Percentiles rank a stretch among this genome's conserved stretches.
Evolutionary conservation across 768 basidiomycete species (phyloP).

Genomic region (Phylloporus scabripes): DNA sequence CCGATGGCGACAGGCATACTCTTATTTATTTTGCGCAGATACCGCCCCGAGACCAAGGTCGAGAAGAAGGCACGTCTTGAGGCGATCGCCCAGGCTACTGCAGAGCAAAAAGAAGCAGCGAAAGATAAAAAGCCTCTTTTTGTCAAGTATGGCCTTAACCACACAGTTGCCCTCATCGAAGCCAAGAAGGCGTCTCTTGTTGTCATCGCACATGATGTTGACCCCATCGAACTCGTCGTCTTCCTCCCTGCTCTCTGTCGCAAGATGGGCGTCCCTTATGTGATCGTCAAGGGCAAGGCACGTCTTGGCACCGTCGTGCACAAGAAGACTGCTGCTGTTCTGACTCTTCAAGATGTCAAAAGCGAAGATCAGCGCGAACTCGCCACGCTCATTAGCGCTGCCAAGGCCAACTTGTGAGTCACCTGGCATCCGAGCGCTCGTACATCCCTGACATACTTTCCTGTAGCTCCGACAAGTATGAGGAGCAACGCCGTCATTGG

Average conservation of each 20-base stretch:
- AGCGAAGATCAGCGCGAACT: constrained; percentile 93
- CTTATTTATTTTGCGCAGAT: constrained; percentile 30
- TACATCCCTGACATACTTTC: constrained; percentile 1
- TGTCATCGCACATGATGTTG: constrained; percentile 95
- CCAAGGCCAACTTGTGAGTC: constrained; percentile 96
- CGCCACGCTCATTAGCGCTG: constrained; percentile 84
- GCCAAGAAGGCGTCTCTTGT: constrained; percentile 97
- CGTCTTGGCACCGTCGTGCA: constrained; percentile 96
- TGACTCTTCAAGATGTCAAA: constrained; percentile 90
- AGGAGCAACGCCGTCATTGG: constrained; percentile 88
- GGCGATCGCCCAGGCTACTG: constrained; percentile 68
- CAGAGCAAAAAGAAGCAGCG: constrained; percentile 69
- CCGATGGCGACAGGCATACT: background rate
- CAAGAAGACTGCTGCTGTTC: constrained; percentile 95
- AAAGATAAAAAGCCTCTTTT: constrained; percentile 94
- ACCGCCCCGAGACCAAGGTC: constrained; percentile 88
- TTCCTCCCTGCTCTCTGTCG: constrained; percentile 97
- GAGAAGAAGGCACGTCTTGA: constrained; percentile 95
- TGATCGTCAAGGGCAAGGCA: constrained; percentile 97
- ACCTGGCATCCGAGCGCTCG: background rate
- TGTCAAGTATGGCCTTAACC: constrained; percentile 97
- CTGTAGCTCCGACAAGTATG: constrained; percentile 82
- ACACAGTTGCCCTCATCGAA: constrained; percentile 91
- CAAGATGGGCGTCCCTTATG: constrained; percentile 99
- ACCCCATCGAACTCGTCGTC: constrained; percentile 98